These are phyloP conservation scores for Apium graveolens DNA, from an alignment of 129 eudicot genomes.

Conservation along the genomic window DNA sequence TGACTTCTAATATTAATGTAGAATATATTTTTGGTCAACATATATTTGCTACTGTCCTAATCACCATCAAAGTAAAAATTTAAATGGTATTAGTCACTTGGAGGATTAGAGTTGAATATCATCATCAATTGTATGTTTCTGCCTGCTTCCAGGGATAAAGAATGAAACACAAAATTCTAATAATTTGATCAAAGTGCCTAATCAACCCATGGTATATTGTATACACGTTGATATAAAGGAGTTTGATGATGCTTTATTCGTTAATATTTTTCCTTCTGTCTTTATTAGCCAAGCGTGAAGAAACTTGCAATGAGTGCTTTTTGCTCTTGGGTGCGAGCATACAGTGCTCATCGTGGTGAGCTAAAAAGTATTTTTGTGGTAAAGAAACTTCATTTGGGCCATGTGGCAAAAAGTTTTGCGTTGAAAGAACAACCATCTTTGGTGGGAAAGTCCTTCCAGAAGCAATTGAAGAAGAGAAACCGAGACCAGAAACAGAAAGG, in stretches of 20 bases:
- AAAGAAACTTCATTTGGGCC: constrained; percentile 97
- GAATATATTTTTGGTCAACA: background rate
- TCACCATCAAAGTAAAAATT: background rate
- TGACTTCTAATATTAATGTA: background rate
- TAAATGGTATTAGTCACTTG: background rate
- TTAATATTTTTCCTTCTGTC: background rate
- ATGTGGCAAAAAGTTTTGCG: constrained; percentile 88
- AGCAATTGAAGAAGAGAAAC: constrained; percentile 74
- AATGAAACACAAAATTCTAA: background rate
- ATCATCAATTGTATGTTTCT: background rate
- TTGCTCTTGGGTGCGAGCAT: constrained; percentile 94
- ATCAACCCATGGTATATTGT: background rate
- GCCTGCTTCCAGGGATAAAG: background rate
- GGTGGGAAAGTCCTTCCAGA: constrained; percentile 68
- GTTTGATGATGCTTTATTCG: background rate
- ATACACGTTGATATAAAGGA: background rate
- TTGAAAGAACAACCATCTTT: constrained; percentile 90
- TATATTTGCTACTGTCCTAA: background rate
- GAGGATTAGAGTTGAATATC: background rate
- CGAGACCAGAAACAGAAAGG: constrained; percentile 49
- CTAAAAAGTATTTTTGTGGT: constrained; percentile 78
- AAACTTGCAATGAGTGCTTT: constrained; percentile 63
- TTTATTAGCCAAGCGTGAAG: constrained; percentile 44
- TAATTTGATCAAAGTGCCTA: background rate
- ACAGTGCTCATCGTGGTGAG: constrained; percentile 92